Conservation (phyloP, 108 stramenopile genomes). For the Nitzschia sp. region DNA sequence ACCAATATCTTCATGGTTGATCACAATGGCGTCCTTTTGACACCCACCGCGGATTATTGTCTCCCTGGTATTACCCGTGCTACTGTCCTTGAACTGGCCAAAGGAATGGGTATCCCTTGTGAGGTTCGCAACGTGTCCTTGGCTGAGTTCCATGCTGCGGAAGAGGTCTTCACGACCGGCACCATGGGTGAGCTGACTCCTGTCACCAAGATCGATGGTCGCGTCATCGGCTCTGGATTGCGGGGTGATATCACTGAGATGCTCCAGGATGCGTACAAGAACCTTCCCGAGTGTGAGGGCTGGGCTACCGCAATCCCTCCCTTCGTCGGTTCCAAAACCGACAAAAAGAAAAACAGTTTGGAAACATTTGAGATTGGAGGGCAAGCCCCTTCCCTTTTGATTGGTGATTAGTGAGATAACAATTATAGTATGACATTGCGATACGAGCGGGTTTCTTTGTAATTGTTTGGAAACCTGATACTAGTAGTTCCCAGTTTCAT, state of each 20-base stretch:
- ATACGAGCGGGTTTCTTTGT: no score
- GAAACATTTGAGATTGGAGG: no score
- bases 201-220: slow-evolving; percentile 87
- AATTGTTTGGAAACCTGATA: no score
- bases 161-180: slow-evolving; percentile 91
- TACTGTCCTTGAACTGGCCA: slow-evolving; percentile 67
- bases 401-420: no score
- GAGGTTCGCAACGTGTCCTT: slow-evolving; percentile 71
- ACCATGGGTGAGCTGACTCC: slow-evolving; percentile 94
- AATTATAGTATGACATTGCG: no score
- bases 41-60: slow-evolving; percentile 87
- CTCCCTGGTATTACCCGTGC: slow-evolving; percentile 86
- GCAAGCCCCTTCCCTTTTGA: no score
- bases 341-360: not conserved
- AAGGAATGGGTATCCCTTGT: slow-evolving; percentile 65
- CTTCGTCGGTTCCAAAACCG: not conserved
- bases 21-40: slow-evolving; percentile 68
- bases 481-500: no score
- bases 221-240: slow-evolving; percentile 62
- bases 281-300: slow-evolving; percentile 50
- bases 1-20: slow-evolving; percentile 92
- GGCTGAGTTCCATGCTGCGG: slow-evolving; percentile 85
- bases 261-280: slow-evolving; percentile 76
- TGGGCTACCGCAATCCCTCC: slow-evolving; percentile 57
- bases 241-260: slow-evolving; percentile 65